phyloP scores from a whole-genome alignment of 306 rosid genomes.

The Gastrolobium bilobum region DNA sequence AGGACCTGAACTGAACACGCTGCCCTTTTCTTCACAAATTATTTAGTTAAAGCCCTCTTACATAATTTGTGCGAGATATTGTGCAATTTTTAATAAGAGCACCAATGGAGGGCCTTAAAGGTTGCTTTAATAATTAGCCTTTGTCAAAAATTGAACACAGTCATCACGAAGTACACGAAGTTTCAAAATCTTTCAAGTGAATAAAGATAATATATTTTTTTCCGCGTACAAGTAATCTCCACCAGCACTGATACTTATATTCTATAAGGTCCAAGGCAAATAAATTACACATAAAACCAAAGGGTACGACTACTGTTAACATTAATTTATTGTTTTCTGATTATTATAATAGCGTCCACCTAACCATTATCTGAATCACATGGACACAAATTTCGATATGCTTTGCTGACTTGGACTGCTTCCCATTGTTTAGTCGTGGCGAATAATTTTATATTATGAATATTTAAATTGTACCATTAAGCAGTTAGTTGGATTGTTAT shows the following conservation, averaged over 20 bases:
- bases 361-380: constrained; percentile 38
- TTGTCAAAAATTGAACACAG: constrained; percentile 34
- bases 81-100: constrained; percentile 15
- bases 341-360: constrained; percentile 30
- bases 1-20: neutral
- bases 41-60: neutral
- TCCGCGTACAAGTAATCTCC: constrained; percentile 19
- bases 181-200: constrained; percentile 38
- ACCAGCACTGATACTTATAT: constrained; percentile 4
- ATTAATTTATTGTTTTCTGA: neutral
- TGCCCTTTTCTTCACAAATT: neutral
- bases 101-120: constrained; percentile 7
- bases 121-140: constrained; percentile 44
- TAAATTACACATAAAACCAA: constrained; percentile 33
- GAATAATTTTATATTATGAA: constrained; percentile 14
- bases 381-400: constrained; percentile 41
- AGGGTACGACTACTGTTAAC: neutral
- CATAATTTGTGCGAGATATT: neutral
- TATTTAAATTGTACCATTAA: neutral
- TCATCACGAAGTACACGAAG: constrained; percentile 21
- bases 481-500: neutral
- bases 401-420: constrained; percentile 48
- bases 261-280: neutral
- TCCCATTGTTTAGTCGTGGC: constrained; percentile 35
- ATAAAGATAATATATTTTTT: constrained; percentile 36